Evolutionary conservation across 2,329 filamentous ascomycete genomes (phyloP), one percentile per base, ranked within the genome.

Genomic region (Emmonsiellopsis sp.): DNA sequence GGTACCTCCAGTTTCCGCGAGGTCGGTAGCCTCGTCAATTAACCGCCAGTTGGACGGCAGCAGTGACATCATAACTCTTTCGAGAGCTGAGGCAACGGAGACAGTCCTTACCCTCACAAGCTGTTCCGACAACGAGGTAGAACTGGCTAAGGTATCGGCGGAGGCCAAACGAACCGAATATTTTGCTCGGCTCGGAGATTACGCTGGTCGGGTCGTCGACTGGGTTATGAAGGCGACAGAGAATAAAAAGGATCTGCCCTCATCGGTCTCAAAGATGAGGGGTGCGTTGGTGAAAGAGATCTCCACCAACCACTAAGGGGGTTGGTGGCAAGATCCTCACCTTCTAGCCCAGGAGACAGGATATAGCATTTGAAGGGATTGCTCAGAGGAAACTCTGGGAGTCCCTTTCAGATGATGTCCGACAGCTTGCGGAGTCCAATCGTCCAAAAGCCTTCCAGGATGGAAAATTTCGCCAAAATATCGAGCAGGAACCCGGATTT

Each of bases 261-360:
- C 36, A 42, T 17, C 49, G 37, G 49, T 42, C 34, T 51, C 37
- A 42, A 43, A 51, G 49, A 36, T 51, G 49, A 51, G 21, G 33
- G 11, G 13, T 2, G 32, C 14, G 10, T 33, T 51, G 37, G 39
- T 2, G 39, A 32, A 51, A 51, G 49, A 51, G 49, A 21, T 34
- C 36, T 50, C 47, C 21, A 49, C 46, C 46, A 36, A 10, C n/a
- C 31, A 5, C 47, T 37, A 10, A 14, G 45, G 6, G 45, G 45
- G 32, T 2, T 6, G 32, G 51, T 42, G 31, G 51, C 46, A 53
- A 53, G 36, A 53, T 53, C 45, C 45, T 53, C 6, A 33, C 9
- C 14, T 53, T 53, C 37, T 44, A 53, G n/a, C 17, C 45, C 43
- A 14, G 37, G 51, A 49, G 51, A 34, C 36, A 53, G 44, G 36